Evolutionary conservation across 2,329 filamentous ascomycete genomes (phyloP).

Genomic region (Aspergillus caelatus): DNA sequence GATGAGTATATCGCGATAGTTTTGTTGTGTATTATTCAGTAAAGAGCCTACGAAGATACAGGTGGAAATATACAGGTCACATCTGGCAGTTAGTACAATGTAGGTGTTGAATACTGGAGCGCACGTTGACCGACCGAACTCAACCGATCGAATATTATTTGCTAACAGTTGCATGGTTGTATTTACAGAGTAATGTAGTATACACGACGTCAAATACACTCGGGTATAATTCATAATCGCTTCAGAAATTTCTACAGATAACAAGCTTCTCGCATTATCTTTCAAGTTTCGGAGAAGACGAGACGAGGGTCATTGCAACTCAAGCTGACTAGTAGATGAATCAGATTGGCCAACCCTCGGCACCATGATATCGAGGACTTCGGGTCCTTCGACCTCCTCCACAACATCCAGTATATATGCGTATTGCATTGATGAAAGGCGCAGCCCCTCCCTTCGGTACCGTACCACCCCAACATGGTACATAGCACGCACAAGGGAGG

Average conservation of each 20-base stretch:
- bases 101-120: not conserved
- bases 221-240: not conserved
- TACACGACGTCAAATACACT: not conserved
- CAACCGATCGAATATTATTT: not conserved
- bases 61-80: not conserved
- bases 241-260: not conserved
- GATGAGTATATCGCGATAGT: slow-evolving; percentile 1
- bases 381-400: slow-evolving; percentile 44
- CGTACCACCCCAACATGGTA: slow-evolving; percentile 54
- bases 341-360: slow-evolving; percentile 21
- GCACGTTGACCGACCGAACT: not conserved
- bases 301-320: not conserved
- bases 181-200: not conserved
- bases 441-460: slow-evolving; percentile 40
- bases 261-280: not conserved
- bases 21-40: not conserved
- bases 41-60: not conserved
- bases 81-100: not conserved
- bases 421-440: slow-evolving; percentile 39
- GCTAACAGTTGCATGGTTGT: not conserved
- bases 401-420: slow-evolving; percentile 51
- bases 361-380: slow-evolving; percentile 39
- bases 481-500: slow-evolving; percentile 51
- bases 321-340: not conserved
- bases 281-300: not conserved